Conservation (phyloP, 352 stramenopile species). For the Elongisporangium anandrum region DNA sequence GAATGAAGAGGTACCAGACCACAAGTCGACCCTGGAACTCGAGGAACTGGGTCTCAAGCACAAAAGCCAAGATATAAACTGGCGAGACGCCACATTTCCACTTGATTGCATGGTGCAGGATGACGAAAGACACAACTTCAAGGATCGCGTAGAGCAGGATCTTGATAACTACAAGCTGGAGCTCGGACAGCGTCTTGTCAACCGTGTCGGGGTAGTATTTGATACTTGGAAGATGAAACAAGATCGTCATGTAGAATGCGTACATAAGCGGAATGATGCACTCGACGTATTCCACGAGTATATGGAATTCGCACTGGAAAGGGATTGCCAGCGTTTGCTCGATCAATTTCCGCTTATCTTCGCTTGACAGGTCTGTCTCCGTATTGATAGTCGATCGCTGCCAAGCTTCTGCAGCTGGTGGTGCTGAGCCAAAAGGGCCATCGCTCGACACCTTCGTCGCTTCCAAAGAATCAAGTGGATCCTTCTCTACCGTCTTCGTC, state of each 20-base stretch:
- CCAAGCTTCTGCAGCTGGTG: no score
- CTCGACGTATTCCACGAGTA: conserved; percentile 35
- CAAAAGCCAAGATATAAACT: conserved; percentile 29
- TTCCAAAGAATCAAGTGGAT: no score
- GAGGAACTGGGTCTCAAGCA: conserved; percentile 26
- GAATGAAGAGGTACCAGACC: conserved; percentile 21
- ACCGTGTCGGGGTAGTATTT: no score
- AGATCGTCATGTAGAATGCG: conserved; percentile 11
- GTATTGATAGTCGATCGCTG: no score
- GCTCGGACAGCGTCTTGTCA: no score
- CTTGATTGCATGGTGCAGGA: conserved; percentile 10
- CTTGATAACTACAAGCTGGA: no score
- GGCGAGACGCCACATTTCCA: conserved; percentile 15
- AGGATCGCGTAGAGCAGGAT: no score
- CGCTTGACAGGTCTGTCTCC: no score
- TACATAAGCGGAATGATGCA: conserved; percentile 23
- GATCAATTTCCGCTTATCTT: no score
- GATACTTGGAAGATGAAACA: conserved; percentile 18
- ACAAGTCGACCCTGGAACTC: conserved; percentile 19
- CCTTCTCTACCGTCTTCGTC: no score
- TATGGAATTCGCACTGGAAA: conserved; percentile 30
- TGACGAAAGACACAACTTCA: not conserved
- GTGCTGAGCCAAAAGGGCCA: no score
- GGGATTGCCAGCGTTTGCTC: conserved; percentile 16
- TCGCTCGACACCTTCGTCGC: no score